Evolutionary conservation across 1,284 basidiomycete species (phyloP).

Genomic region (Heliocybe sulcata): DNA sequence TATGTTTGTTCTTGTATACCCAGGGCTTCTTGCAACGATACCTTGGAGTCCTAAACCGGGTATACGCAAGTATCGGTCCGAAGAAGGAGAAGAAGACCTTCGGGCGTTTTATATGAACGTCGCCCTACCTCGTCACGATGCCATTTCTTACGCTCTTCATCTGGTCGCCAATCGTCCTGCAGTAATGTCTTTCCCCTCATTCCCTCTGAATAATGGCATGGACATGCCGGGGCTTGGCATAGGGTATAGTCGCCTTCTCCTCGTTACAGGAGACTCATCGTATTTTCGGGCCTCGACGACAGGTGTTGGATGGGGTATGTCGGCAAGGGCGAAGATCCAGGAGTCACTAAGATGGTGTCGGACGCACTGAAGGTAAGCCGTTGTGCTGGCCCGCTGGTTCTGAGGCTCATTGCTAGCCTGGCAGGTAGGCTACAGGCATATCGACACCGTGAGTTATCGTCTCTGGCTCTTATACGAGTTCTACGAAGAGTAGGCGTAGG

Average conservation of each 20-base stretch:
- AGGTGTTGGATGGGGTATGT: slow-evolving; percentile 8
- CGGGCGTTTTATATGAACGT: no score
- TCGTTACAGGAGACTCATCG: not conserved
- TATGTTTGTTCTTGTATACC: no score
- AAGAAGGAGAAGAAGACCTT: no score
- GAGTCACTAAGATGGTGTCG: slow-evolving; percentile 1
- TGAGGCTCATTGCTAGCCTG: not conserved
- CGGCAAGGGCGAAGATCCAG: not conserved
- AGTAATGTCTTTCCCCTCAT: not conserved
- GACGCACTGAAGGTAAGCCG: slow-evolving; percentile 3
- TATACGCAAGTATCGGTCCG: no score
- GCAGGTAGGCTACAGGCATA: slow-evolving; percentile 5
- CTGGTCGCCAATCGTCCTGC: not conserved
- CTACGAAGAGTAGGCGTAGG: not conserved
- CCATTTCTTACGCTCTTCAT: not conserved
- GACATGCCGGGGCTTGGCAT: slow-evolving; percentile 1
- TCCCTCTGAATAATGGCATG: slow-evolving; percentile 1
- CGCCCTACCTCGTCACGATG: no score
- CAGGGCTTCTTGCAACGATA: no score
- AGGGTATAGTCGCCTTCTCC: not conserved
- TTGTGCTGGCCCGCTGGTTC: no score
- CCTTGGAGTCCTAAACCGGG: no score
- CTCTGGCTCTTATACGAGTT: not conserved
- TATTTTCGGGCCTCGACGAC: not conserved
- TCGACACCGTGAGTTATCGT: slow-evolving; percentile 5